Conservation (phyloP, 257 asterid genomes). For the Solanum medicagineum region DNA sequence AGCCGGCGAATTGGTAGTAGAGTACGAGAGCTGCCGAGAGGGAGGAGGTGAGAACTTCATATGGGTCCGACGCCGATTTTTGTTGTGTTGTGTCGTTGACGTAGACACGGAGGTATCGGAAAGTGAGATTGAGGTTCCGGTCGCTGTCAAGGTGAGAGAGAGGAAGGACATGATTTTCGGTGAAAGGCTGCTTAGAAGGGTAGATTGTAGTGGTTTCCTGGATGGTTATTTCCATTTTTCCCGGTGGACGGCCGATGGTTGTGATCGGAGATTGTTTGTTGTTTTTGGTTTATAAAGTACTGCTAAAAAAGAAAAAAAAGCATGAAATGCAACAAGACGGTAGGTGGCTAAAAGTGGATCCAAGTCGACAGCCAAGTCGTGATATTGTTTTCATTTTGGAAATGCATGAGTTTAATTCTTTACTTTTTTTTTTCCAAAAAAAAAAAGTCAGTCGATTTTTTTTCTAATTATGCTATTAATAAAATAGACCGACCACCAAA, state of each 20-base stretch:
- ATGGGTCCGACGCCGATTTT: conserved; percentile 23
- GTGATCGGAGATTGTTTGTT: background rate
- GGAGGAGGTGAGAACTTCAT: conserved; percentile 50
- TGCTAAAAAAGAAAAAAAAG: no score
- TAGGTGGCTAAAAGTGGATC: background rate
- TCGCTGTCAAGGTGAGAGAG: conserved; percentile 88
- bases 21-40: conserved; percentile 51
- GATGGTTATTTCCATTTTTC: conserved; percentile 27
- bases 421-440: no score
- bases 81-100: conserved; percentile 7
- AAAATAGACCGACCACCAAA: background rate
- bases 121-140: conserved; percentile 50
- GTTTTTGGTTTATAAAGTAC: background rate
- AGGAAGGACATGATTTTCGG: conserved; percentile 40
- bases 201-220: conserved; percentile 33
- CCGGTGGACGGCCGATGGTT: background rate
- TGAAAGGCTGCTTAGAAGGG: conserved; percentile 34
- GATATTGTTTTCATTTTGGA: background rate
- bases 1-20: conserved; percentile 52
- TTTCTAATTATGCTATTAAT: background rate
- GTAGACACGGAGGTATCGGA: conserved; percentile 81
- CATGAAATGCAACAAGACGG: background rate
- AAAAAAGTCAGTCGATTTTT: background rate
- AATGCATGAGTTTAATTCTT: background rate
- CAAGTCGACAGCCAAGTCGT: background rate